Percentiles rank a stretch among this genome's conserved stretches.
These are phyloP conservation scores for Saccharomycopsis sp. DNA, from an alignment of 805 yeast species.

Conservation along the genomic window DNA sequence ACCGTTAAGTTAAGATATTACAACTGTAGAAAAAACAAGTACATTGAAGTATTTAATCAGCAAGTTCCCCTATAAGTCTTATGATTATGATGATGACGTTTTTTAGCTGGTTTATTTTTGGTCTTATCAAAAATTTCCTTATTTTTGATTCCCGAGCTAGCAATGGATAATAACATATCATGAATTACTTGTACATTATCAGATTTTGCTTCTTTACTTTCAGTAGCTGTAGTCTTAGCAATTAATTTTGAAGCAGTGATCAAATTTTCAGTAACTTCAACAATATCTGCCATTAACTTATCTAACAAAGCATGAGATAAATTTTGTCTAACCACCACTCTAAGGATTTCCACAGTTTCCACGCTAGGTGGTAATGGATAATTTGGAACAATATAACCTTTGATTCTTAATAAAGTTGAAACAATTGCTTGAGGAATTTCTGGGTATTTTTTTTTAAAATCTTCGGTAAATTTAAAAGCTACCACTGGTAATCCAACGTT, in stretches of 20 bases:
- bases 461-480: slow-evolving; percentile 63
- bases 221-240: slow-evolving; percentile 15
- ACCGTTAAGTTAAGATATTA: too few species aligned
- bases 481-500: slow-evolving; percentile 84
- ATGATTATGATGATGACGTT: neutral
- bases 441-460: slow-evolving; percentile 50
- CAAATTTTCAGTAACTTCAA: slow-evolving; percentile 42
- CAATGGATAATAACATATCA: slow-evolving; percentile 41
- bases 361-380: slow-evolving; percentile 65
- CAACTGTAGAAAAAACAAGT: too few species aligned
- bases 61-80: slow-evolving; percentile 2
- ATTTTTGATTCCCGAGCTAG: slow-evolving; percentile 44
- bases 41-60: too few species aligned
- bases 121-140: slow-evolving; percentile 5
- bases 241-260: slow-evolving; percentile 33
- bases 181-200: slow-evolving; percentile 28
- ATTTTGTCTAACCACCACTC: slow-evolving; percentile 74
- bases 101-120: neutral
- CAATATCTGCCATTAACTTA: slow-evolving; percentile 51
- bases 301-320: slow-evolving; percentile 52
- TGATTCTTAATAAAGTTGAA: slow-evolving; percentile 60
- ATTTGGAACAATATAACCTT: slow-evolving; percentile 85
- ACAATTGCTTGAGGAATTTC: slow-evolving; percentile 74
- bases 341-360: slow-evolving; percentile 54
- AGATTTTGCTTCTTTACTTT: slow-evolving; percentile 18